These are phyloP conservation scores for Pugionium cornutum DNA, from an alignment of 345 rosid species.

Conservation along the genomic window DNA sequence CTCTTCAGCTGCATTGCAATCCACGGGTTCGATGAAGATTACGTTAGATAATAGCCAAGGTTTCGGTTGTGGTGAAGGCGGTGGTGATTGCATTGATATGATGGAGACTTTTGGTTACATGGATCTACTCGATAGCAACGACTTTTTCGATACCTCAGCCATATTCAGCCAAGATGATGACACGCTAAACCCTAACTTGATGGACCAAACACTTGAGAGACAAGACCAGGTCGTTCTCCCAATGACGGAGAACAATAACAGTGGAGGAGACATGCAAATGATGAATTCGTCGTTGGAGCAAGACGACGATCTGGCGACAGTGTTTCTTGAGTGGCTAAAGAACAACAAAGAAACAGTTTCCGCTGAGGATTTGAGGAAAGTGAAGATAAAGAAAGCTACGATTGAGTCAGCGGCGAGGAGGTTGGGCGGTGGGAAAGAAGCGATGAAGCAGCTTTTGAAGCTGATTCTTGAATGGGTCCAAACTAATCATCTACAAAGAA, in stretches of 20 bases:
- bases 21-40: constrained; percentile 80
- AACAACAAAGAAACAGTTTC: constrained; percentile 79
- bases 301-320: constrained; percentile 74
- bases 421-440: constrained; percentile 90
- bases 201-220: constrained; percentile 38
- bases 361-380: constrained; percentile 84
- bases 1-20: constrained; percentile 52
- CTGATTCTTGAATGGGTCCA: constrained; percentile 98
- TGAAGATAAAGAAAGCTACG: constrained; percentile 90
- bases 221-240: constrained; percentile 31
- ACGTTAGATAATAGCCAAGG: constrained; percentile 39
- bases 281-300: constrained; percentile 34
- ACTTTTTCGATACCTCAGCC: constrained; percentile 70
- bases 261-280: constrained; percentile 38
- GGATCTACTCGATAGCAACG: constrained; percentile 75
- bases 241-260: constrained; percentile 32
- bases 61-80: constrained; percentile 46
- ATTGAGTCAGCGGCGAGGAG: constrained; percentile 86
- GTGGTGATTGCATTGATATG: constrained; percentile 55
- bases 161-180: constrained; percentile 55
- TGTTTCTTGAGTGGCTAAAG: constrained; percentile 91
- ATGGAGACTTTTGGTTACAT: constrained; percentile 82
- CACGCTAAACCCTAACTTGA: constrained; percentile 35
- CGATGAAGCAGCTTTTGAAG: constrained; percentile 86
- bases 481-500: constrained; percentile 72